A percentile compares a stretch with the other conserved stretches of the same genome.
These are phyloP conservation scores for Penicillium sp. DNA, from an alignment of 2,329 filamentous ascomycete species.

Conservation along the genomic window DNA sequence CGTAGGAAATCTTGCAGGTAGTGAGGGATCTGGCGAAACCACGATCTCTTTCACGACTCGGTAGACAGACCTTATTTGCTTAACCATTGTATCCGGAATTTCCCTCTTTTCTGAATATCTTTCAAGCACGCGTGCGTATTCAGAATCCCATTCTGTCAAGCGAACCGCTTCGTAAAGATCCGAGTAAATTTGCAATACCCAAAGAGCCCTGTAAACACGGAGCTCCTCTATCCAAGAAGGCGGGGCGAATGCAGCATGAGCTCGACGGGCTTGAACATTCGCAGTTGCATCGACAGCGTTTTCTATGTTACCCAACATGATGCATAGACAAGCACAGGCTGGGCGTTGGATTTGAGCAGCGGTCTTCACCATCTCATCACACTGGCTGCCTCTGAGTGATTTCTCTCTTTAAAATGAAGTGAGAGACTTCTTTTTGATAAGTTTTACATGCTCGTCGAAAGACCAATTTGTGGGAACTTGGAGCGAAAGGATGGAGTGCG, in stretches of 20 bases:
- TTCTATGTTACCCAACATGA: neutral
- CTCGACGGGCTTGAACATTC: neutral
- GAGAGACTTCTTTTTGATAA: neutral
- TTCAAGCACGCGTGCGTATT: neutral
- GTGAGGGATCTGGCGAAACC: neutral
- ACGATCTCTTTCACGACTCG: neutral
- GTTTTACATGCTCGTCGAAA: neutral
- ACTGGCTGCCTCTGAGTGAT: neutral
- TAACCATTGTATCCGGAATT: neutral
- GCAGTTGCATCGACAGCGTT: neutral
- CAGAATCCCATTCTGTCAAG: neutral
- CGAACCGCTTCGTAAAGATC: neutral
- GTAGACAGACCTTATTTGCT: neutral
- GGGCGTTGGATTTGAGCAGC: slow-evolving; percentile 3
- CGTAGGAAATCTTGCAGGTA: neutral
- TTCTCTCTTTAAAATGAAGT: neutral
- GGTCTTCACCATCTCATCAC: neutral
- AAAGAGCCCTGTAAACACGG: slow-evolving; percentile 4
- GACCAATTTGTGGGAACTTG: neutral
- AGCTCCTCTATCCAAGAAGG: slow-evolving; percentile 2
- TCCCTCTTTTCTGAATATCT: neutral
- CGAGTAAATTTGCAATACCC: neutral
- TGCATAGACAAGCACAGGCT: slow-evolving; percentile 1
- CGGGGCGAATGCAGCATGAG: neutral
- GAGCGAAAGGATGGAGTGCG: neutral